These are phyloP conservation scores for Termitomyces sp. DNA, from an alignment of 768 basidiomycete genomes.

Conservation along the genomic window DNA sequence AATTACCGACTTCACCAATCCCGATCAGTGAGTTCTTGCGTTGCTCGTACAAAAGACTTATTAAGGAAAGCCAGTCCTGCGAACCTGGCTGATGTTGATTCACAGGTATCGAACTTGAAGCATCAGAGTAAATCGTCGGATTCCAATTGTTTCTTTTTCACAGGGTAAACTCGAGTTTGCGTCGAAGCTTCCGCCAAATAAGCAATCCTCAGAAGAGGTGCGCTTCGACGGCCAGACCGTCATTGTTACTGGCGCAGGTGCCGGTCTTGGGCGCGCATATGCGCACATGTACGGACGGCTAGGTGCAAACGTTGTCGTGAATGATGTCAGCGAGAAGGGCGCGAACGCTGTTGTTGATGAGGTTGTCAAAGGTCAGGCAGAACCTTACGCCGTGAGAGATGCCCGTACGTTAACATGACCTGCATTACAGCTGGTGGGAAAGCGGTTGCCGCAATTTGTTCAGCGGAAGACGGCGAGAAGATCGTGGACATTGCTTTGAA, in stretches of 20 bases:
- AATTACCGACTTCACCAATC: conserved; percentile 74
- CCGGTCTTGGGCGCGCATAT: conserved; percentile 90
- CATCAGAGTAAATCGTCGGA: too few relatives aligned
- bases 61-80: conserved; percentile 51
- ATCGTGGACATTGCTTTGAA: conserved; percentile 87
- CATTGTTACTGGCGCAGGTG: conserved; percentile 93
- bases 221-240: conserved; percentile 89
- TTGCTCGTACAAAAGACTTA: not conserved
- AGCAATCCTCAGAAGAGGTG: conserved; percentile 66
- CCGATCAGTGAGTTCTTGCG: conserved; percentile 57
- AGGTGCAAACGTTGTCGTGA: conserved; percentile 96
- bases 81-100: conserved; percentile 60
- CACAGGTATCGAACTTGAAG: conserved; percentile 36
- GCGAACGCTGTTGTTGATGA: conserved; percentile 87
- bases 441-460: conserved; percentile 78
- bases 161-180: conserved; percentile 63
- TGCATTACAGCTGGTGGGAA: conserved; percentile 74
- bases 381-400: not conserved
- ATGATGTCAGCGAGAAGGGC: conserved; percentile 87
- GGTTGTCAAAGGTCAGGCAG: conserved; percentile 63
- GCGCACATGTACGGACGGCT: conserved; percentile 88
- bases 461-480: conserved; percentile 87
- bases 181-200: conserved; percentile 62
- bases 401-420: not conserved
- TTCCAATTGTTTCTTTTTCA: not conserved